These are phyloP conservation scores for Gloeophyllum trabeum DNA, from an alignment of 768 basidiomycete genomes.

Conservation along the genomic window DNA sequence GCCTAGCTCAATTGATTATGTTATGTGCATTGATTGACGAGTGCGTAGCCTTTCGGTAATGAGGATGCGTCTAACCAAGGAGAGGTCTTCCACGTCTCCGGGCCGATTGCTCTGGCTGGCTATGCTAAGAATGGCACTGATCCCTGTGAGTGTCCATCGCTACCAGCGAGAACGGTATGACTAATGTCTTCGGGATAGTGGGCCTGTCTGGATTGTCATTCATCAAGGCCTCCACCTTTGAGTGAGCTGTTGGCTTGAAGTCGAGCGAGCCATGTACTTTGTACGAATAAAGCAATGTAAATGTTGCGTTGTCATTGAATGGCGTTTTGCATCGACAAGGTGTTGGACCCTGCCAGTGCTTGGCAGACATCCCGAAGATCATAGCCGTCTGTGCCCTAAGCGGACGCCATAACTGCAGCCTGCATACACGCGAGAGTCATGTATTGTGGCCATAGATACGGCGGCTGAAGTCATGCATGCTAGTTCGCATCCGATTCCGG, in stretches of 20 bases:
- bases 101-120: neutral
- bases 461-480: too few species aligned
- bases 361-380: too few species aligned
- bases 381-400: too few species aligned
- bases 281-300: neutral
- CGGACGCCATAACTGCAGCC: too few species aligned
- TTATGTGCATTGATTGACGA: neutral
- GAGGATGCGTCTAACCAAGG: neutral
- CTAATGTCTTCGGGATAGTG: too few species aligned
- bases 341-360: too few species aligned
- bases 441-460: too few species aligned
- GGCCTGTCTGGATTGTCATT: neutral
- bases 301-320: neutral
- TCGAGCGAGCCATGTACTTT: neutral
- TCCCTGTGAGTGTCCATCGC: neutral
- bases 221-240: neutral
- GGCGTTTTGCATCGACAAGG: too few species aligned
- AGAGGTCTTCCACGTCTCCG: neutral
- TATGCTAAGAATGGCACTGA: neutral
- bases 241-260: too few species aligned
- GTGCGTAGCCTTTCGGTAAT: neutral
- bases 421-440: too few species aligned
- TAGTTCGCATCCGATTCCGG: too few species aligned
- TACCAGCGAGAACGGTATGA: too few species aligned
- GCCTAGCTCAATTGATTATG: neutral